phyloP scores from a whole-genome alignment of 495 filamentous ascomycete species.

The Hyaloscypha variabilis region DNA sequence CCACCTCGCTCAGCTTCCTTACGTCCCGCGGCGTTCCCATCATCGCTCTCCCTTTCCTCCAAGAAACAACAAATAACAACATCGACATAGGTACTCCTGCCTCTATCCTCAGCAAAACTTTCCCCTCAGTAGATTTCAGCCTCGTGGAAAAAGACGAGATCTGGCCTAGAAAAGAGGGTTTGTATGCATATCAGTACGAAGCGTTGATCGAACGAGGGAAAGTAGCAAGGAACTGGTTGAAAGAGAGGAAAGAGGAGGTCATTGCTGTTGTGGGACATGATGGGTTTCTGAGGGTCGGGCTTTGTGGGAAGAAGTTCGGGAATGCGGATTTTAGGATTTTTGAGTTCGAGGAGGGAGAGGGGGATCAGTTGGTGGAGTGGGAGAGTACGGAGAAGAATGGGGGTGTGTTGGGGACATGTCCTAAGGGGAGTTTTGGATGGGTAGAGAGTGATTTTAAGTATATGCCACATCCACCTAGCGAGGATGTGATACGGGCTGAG shows the following conservation, averaged over 20 bases:
- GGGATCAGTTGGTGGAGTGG: slow-evolving; percentile 40
- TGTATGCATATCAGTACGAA: slow-evolving; percentile 47
- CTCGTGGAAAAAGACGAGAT: slow-evolving; percentile 52
- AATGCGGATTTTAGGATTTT: slow-evolving; percentile 65
- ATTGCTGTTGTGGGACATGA: slow-evolving; percentile 63
- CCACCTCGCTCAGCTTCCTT: slow-evolving; percentile 48
- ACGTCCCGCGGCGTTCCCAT: slow-evolving; percentile 50
- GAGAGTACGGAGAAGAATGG: slow-evolving; percentile 35
- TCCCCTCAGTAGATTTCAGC: slow-evolving; percentile 52
- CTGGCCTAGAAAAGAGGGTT: slow-evolving; percentile 56
- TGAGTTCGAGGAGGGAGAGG: slow-evolving; percentile 53
- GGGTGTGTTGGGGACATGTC: slow-evolving; percentile 10
- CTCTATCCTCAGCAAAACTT: slow-evolving; percentile 41
- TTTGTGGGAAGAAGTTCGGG: slow-evolving; percentile 49
- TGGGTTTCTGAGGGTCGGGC: slow-evolving; percentile 52
- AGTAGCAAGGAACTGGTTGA: slow-evolving; percentile 43
- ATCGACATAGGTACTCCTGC: slow-evolving; percentile 56
- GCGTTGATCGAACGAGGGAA: slow-evolving; percentile 51
- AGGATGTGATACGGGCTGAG: neutral
- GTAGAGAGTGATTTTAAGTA: slow-evolving; percentile 7
- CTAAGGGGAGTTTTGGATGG: slow-evolving; percentile 8
- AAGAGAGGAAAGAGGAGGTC: slow-evolving; percentile 54
- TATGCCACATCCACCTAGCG: neutral
- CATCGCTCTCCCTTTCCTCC: slow-evolving; percentile 49
- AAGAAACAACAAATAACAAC: slow-evolving; percentile 56